Base-by-base conservation (phyloP, 495 filamentous ascomycete genomes). In the Lophiotrema nucula region DNA sequence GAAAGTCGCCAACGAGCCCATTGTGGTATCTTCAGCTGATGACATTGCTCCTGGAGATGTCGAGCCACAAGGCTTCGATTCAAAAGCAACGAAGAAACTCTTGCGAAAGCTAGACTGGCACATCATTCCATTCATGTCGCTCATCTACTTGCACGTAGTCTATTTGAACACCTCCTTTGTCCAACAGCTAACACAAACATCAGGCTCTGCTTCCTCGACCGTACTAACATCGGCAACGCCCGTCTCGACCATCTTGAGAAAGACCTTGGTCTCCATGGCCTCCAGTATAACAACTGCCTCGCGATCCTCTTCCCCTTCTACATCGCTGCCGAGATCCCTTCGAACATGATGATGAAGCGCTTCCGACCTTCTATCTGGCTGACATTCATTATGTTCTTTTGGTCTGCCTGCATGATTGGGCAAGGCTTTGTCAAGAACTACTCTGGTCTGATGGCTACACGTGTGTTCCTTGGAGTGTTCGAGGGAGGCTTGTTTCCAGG, bases 291-390 rank as follows among this genome's bases (percentile, higher is more conserved):
- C 68, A 77, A 79, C 15, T 76, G 83, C 8, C 79, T 96, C 2
- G 86, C 86, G 26, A 87, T 96, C 65, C 95, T 96, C 74, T 97
- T 97, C 75, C 81, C 95, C 19, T 95, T 89, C 28, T 97, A 97
- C 72, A 80, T 88, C 31, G 73, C 90, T 38, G 89, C 90, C 59
- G 92, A 96, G 75, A 90, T 90, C 0, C 58, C 90, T 23, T 92
- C 90, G 35, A 96, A 97, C 69, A 72, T 96, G 43, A 73, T 97
- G 27, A 83, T 97, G 57, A 97, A 97, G 73, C 78, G 64, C n/a
- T 16, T 67, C 2, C 56, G 64, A 6, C 73, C 72, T 1, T 37
- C 59, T 15, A 52, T 69, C 24, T 75, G 70, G 60, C 43, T 86
- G 60, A 74, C 79, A 1, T 59, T 70, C 4, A 83, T 84, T 44